Conservation (phyloP, 2,329 filamentous ascomycete genomes). For the Ophiostoma quercus region DNA sequence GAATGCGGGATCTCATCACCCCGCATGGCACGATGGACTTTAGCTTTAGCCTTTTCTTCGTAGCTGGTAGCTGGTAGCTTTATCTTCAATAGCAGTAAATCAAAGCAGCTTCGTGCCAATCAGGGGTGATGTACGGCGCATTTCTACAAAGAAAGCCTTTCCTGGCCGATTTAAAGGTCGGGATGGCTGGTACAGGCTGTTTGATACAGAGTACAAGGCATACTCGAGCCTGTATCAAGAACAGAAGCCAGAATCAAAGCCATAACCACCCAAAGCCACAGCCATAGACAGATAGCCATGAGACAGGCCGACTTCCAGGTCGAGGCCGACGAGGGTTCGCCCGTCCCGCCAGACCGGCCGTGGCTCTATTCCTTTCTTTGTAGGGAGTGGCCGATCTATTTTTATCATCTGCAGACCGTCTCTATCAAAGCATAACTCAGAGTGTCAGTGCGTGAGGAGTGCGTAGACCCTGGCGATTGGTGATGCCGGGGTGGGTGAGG, state of each 20-base stretch:
- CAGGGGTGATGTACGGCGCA: too few relatives aligned
- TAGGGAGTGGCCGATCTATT: background rate
- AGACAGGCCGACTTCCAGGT: too few relatives aligned
- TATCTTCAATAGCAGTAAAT: too few relatives aligned
- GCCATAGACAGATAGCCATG: too few relatives aligned
- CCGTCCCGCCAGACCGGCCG: conserved; percentile 8
- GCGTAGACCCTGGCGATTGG: conserved; percentile 4
- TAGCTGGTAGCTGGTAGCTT: too few relatives aligned
- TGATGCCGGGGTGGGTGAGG: background rate
- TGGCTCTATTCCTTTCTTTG: background rate
- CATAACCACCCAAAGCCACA: too few relatives aligned
- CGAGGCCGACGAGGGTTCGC: background rate
- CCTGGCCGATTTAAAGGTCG: too few relatives aligned
- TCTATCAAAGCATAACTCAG: background rate
- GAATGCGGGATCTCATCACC: background rate
- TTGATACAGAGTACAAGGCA: background rate
- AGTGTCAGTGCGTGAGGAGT: background rate
- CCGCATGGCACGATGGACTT: background rate
- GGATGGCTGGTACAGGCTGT: too few relatives aligned
- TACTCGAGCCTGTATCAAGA: background rate
- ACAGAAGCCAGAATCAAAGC: too few relatives aligned
- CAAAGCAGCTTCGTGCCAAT: too few relatives aligned
- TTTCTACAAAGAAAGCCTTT: too few relatives aligned
- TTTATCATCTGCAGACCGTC: background rate
- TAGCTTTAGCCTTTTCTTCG: background rate